phyloP scores from a whole-genome alignment of 768 basidiomycete species.

The Clitopilus passeckerianus region DNA sequence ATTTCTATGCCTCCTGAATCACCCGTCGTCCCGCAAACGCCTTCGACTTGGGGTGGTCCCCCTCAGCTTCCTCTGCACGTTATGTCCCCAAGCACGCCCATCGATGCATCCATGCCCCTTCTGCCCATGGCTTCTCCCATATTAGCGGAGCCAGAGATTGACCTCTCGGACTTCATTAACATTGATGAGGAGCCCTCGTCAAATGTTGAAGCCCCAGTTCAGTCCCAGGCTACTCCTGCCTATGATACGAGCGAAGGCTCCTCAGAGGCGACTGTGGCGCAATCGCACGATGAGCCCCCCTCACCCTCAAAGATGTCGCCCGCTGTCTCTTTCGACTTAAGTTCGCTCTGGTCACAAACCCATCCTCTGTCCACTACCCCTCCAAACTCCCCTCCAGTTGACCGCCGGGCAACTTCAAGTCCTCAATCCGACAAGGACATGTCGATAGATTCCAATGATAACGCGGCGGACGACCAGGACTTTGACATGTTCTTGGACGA shows the following conservation, averaged over 20 bases:
- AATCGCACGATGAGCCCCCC: neutral
- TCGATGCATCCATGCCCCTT: constrained; percentile 1
- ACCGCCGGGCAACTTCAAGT: neutral
- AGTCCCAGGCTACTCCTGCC: constrained; percentile 6
- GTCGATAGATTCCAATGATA: constrained; percentile 36
- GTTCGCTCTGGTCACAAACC: constrained; percentile 61
- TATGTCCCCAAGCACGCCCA: constrained; percentile 20
- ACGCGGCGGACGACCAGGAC: constrained; percentile 67
- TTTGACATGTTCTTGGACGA: constrained; percentile 84
- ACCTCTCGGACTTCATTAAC: constrained; percentile 73
- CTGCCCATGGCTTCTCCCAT: constrained; percentile 32
- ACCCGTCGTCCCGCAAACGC: constrained; percentile 40
- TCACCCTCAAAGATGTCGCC: constrained; percentile 16
- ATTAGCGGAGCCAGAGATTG: constrained; percentile 55
- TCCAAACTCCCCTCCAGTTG: neutral
- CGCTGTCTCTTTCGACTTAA: constrained; percentile 64
- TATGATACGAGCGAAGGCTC: neutral
- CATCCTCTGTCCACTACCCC: constrained; percentile 13
- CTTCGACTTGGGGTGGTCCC: constrained; percentile 52
- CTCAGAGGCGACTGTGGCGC: neutral
- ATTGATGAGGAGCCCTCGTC: constrained; percentile 57
- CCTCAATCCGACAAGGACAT: constrained; percentile 24
- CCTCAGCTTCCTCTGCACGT: constrained; percentile 52
- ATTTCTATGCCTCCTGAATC: constrained; percentile 72
- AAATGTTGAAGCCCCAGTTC: constrained; percentile 17